Percentiles rank a stretch among this genome's conserved stretches.
Conservation (phyloP, 352 stramenopile species). For the Phytophthora palmivora region DNA sequence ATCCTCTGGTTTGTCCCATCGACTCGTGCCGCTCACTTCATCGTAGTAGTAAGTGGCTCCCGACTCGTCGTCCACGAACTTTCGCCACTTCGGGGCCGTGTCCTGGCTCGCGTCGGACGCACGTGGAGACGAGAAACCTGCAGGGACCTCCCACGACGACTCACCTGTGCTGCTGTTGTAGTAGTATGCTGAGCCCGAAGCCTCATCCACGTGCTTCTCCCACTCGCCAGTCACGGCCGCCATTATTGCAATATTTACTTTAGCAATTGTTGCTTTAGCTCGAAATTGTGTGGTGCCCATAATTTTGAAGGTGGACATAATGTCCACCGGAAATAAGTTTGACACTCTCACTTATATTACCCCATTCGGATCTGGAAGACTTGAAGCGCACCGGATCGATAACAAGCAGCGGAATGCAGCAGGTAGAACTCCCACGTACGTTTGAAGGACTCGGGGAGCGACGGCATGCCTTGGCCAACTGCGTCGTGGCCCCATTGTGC, state of each 20-base stretch:
- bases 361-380: constrained; percentile 72
- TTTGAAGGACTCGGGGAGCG: constrained; percentile 79
- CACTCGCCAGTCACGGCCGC: constrained; percentile 40
- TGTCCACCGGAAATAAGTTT: too few relatives aligned
- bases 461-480: constrained; percentile 26
- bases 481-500: constrained; percentile 48
- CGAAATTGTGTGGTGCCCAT: too few relatives aligned
- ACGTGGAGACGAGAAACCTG: constrained; percentile 37
- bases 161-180: constrained; percentile 75
- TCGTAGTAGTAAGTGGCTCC: constrained; percentile 80
- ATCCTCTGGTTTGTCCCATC: constrained; percentile 76
- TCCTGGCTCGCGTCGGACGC: constrained; percentile 1
- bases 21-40: constrained; percentile 66
- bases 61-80: constrained; percentile 68
- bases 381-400: constrained; percentile 72
- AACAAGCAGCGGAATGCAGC: constrained; percentile 87
- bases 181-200: constrained; percentile 70
- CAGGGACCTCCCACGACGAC: constrained; percentile 75
- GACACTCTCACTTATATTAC: constrained; percentile 15
- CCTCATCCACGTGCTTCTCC: constrained; percentile 78
- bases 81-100: constrained; percentile 58
- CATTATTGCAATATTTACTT: constrained; percentile 10
- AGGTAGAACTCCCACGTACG: constrained; percentile 92
- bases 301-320: too few relatives aligned
- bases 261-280: too few relatives aligned